Evolutionary conservation across 257 asterid species (phyloP).

Genomic region (Solanum arcanum): DNA sequence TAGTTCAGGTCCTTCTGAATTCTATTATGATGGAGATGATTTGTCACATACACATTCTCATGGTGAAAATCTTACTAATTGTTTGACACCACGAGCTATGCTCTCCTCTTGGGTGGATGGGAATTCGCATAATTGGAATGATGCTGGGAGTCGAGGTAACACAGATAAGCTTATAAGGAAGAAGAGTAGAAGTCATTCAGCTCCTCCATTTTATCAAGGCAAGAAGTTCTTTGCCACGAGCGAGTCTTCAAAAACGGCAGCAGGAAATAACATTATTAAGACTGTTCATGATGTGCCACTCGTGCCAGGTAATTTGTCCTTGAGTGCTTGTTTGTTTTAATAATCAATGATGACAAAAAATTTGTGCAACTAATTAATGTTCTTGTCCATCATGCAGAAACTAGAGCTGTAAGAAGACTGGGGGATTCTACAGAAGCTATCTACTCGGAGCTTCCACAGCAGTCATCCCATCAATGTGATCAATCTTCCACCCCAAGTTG

Average conservation of each 20-base stretch:
- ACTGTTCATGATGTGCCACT: conserved; percentile 1
- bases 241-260: conserved; percentile 19
- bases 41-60: conserved; percentile 12
- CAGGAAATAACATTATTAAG: conserved; percentile 15
- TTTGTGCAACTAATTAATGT: neutral
- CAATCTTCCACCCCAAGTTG: conserved; percentile 17
- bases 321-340: neutral
- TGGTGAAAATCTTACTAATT: conserved; percentile 16
- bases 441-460: conserved; percentile 14
- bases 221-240: conserved; percentile 40
- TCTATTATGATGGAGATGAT: conserved; percentile 20
- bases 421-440: conserved; percentile 17
- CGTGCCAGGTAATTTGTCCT: conserved; percentile 22
- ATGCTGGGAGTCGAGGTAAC: conserved; percentile 12
- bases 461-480: conserved; percentile 11
- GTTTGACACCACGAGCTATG: neutral
- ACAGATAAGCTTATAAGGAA: conserved; percentile 14
- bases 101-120: neutral
- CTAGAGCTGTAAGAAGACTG: conserved; percentile 12
- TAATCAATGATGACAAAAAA: neutral
- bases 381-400: too few relatives aligned
- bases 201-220: conserved; percentile 71
- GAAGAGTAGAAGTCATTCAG: conserved; percentile 50
- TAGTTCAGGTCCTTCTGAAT: conserved; percentile 14
- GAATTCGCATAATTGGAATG: conserved; percentile 9